Percentiles rank a stretch among this genome's conserved stretches.
Conservation (phyloP, 148 eudicot species). For the Oxyria digyna region DNA sequence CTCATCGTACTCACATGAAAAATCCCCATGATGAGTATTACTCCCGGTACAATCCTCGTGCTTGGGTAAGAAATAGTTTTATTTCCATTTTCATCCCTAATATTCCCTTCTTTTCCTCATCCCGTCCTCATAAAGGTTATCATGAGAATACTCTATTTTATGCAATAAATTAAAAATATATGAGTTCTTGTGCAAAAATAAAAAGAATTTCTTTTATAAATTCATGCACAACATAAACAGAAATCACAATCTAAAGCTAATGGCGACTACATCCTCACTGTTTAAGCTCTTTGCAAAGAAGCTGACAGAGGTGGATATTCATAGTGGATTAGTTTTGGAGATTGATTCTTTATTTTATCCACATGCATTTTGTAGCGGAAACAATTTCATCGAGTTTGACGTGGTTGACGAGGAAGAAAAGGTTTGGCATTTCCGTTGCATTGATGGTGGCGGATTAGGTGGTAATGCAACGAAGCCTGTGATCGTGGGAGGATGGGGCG, state of each 20-base stretch:
- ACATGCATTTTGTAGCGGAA: not conserved
- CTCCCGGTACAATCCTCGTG: no score
- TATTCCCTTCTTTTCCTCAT: no score
- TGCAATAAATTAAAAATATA: no score
- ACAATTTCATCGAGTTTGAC: not conserved
- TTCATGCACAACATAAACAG: not conserved
- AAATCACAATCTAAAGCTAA: not conserved
- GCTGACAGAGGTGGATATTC: not conserved
- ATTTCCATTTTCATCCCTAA: no score
- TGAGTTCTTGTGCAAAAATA: no score
- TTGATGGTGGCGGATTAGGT: not conserved
- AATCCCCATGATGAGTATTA: no score
- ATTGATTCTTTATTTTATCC: not conserved
- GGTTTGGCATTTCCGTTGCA: not conserved
- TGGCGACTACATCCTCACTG: not conserved
- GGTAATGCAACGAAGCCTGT: not conserved
- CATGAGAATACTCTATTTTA: no score
- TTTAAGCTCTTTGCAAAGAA: slow-evolving; percentile 2
- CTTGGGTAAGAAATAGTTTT: no score
- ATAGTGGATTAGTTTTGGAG: not conserved
- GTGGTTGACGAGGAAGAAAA: not conserved
- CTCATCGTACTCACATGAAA: no score
- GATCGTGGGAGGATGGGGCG: not conserved
- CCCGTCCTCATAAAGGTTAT: no score
- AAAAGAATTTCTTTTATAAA: no score